These are phyloP conservation scores for Gonapodya prolifera DNA, from an alignment of 192 early-diverging fungal genomes.

Conservation along the genomic window DNA sequence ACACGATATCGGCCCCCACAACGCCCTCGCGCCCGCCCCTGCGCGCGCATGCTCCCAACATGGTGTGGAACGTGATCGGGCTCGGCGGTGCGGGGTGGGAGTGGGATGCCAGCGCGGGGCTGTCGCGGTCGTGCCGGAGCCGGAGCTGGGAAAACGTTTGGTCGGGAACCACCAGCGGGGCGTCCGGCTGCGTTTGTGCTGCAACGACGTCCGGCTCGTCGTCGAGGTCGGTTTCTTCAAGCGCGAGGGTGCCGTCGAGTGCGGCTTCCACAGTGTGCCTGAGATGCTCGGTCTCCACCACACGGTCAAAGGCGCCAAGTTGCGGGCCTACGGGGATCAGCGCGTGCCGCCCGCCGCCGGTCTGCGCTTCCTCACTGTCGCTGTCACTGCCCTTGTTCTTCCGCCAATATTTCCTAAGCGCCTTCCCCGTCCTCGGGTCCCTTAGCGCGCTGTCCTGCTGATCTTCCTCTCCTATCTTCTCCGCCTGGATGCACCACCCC, in stretches of 20 bases:
- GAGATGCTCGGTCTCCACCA: background rate
- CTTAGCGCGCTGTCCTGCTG: background rate
- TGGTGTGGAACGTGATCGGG: background rate
- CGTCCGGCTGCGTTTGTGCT: background rate
- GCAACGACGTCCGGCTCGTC: background rate
- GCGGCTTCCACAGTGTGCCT: background rate
- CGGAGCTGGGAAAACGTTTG: background rate
- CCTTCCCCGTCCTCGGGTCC: background rate
- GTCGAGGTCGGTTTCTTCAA: background rate
- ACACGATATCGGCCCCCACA: background rate
- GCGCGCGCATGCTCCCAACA: background rate
- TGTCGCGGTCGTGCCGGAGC: background rate
- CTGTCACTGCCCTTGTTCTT: background rate
- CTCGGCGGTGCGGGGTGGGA: background rate
- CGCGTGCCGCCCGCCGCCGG: too few species aligned
- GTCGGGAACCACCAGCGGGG: background rate
- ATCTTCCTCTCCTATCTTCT: background rate
- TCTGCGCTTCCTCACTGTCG: background rate
- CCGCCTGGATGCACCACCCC: background rate
- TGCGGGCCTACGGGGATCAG: background rate
- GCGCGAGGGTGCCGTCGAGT: background rate
- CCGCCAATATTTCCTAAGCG: background rate
- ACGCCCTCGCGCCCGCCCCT: background rate
- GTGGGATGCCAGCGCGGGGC: background rate
- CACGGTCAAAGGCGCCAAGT: background rate